phyloP scores from a whole-genome alignment of 176 grass and related monocot genomes.

The Paspalum vaginatum region DNA sequence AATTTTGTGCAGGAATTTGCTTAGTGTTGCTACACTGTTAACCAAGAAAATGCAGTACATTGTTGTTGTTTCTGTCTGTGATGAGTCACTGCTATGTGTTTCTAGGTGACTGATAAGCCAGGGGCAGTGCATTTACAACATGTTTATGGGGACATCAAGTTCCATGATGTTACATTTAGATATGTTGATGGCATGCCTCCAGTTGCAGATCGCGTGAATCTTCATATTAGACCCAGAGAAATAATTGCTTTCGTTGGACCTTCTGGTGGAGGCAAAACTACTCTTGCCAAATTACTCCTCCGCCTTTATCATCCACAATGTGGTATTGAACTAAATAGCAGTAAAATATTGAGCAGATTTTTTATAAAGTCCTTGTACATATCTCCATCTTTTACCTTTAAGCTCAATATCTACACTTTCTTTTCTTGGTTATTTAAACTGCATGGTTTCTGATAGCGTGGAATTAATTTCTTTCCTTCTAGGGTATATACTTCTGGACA shows the following conservation, averaged over 20 bases:
- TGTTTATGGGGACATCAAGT: slow-evolving; percentile 70
- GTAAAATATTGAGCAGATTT: neutral
- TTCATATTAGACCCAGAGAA: slow-evolving; percentile 73
- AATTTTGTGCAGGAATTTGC: slow-evolving; percentile 15
- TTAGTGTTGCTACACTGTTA: slow-evolving; percentile 27
- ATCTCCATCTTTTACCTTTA: slow-evolving; percentile 2
- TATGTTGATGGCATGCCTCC: slow-evolving; percentile 56
- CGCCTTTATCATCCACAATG: slow-evolving; percentile 77
- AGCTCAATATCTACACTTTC: neutral
- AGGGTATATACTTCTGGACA: slow-evolving; percentile 76
- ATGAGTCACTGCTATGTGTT: slow-evolving; percentile 15
- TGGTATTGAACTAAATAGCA: slow-evolving; percentile 52
- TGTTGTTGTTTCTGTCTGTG: neutral
- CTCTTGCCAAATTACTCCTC: slow-evolving; percentile 80
- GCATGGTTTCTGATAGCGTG: slow-evolving; percentile 17
- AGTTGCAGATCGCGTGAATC: slow-evolving; percentile 54
- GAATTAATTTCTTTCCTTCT: slow-evolving; percentile 20
- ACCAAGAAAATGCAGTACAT: slow-evolving; percentile 8
- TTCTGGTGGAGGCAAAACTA: slow-evolving; percentile 85
- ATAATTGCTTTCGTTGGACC: slow-evolving; percentile 74
- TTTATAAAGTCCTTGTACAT: neutral
- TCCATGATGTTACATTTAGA: slow-evolving; percentile 71
- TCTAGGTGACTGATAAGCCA: slow-evolving; percentile 66
- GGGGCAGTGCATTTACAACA: slow-evolving; percentile 52
- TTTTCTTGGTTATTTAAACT: slow-evolving; percentile 22